Percentiles rank a stretch among this genome's conserved stretches.
Conservation (phyloP, 148 eudicot genomes). For the Fagopyrum tataricum region DNA sequence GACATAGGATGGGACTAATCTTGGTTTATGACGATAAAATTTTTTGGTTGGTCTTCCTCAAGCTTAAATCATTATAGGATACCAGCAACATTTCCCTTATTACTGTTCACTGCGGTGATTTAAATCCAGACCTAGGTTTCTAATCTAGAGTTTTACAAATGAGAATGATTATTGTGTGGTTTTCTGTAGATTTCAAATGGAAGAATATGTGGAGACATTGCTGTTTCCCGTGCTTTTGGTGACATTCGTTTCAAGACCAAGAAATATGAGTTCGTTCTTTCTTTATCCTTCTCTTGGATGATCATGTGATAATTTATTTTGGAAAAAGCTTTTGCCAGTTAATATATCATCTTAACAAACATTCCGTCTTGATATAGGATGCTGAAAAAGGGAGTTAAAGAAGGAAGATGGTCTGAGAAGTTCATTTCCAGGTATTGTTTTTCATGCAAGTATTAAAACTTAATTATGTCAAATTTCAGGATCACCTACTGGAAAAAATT, state of each 20-base stretch:
- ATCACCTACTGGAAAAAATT: not conserved
- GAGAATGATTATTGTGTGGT: conserved; percentile 1
- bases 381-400: conserved; percentile 72
- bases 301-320: not conserved
- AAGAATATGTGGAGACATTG: conserved; percentile 95
- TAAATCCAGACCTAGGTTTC: not conserved
- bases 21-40: not conserved
- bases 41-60: not conserved
- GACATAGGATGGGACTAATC: not conserved
- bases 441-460: not conserved
- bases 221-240: conserved; percentile 97
- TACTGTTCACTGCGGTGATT: not conserved
- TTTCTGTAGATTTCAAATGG: conserved; percentile 68
- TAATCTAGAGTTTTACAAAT: not conserved
- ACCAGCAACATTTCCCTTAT: not conserved
- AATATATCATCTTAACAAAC: conserved; percentile 14
- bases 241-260: conserved; percentile 94
- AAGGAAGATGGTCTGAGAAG: conserved; percentile 78
- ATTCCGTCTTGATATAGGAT: conserved; percentile 41
- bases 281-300: conserved; percentile 7
- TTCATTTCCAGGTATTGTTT: conserved; percentile 63
- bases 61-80: not conserved
- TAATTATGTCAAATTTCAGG: not conserved
- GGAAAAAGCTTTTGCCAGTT: not conserved
- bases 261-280: conserved; percentile 64